Base-by-base conservation (phyloP, 2,329 filamentous ascomycete genomes). In the Alternaria triticina region DNA sequence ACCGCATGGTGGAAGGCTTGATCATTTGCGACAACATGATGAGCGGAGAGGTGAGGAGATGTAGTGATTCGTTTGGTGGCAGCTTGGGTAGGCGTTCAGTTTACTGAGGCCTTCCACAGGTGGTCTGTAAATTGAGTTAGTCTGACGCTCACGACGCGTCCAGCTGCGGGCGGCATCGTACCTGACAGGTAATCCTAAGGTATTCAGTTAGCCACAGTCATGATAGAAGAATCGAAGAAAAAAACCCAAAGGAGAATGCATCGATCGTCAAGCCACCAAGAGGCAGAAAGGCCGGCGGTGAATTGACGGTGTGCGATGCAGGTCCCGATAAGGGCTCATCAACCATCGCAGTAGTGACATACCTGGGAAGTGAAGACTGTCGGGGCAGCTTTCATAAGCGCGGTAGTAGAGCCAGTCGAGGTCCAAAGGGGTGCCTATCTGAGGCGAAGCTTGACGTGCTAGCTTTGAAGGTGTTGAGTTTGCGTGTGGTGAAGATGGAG, bases 61-160 rank as follows among this genome's bases (percentile, higher is more conserved):
- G 65, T 58, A 30, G 61, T 54, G 62, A 43, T 66, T 46, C 50
- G 52, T 62, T 55, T 59, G 40, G 30, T 49, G 20, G 57, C 62
- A 59, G 70, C 54, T 71, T 70, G 64, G 64, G 71, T 50, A 73
- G 66, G 65, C 68, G 70, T 82, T 86, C 83, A 88, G 81, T 88
- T 89, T 78, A 86, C 85, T 77, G 86, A 88, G 74, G 87, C 87
- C 83, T 89, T 90, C 88, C 88, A 90, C 81, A 90, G 85, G 83
- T 90, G 88, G 84, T 90, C 87, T 85, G 66, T 54, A 44, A 64
- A 57, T 43, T 58, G 27, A 57, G 70, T 78, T 60, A 77, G 74
- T 77, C 57, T 61, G 62, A 56, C 51, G 64, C 63, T 64, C 55
- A 56, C 61, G 45, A 65, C 61, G 64, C 54, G 64, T 61, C 36